Conservation (phyloP, 2,329 filamentous ascomycete species). For the Shiraia sp. region DNA sequence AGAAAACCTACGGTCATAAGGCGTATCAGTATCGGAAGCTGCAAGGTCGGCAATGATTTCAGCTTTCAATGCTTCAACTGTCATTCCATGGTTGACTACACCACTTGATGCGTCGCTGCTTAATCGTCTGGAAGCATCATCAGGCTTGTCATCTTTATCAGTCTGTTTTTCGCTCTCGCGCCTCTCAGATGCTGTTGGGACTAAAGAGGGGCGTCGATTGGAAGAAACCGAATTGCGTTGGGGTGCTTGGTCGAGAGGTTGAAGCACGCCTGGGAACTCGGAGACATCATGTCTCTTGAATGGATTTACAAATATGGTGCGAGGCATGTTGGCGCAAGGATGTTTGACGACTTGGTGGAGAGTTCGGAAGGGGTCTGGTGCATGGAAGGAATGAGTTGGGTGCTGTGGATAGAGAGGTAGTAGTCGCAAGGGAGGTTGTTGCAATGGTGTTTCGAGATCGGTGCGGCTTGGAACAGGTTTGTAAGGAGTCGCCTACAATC, state of each 20-base stretch:
- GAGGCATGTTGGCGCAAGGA: constrained; percentile 39
- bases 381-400: not conserved
- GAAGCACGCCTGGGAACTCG: constrained; percentile 55
- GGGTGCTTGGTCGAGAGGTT: constrained; percentile 53
- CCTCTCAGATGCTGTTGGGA: constrained; percentile 25
- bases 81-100: constrained; percentile 49
- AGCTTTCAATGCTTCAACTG: constrained; percentile 68
- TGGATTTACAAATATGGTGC: constrained; percentile 49
- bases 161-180: constrained; percentile 13
- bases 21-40: constrained; percentile 62
- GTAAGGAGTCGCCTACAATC: too few relatives aligned
- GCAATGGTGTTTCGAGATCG: too few relatives aligned
- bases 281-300: constrained; percentile 56
- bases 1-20: constrained; percentile 77
- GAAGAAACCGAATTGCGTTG: constrained; percentile 40
- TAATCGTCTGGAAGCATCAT: constrained; percentile 16
- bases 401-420: not conserved
- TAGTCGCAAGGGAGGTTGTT: constrained; percentile 1
- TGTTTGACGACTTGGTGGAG: not conserved
- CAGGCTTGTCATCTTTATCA: constrained; percentile 36
- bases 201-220: constrained; percentile 15
- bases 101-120: constrained; percentile 31
- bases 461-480: too few relatives aligned
- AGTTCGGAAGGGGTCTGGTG: not conserved
- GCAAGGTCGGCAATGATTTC: constrained; percentile 67